Percentiles rank a stretch among this genome's conserved stretches.
Evolutionary conservation across 352 stramenopile species (phyloP).

Genomic region (Pythium rhizo-oryzae): DNA sequence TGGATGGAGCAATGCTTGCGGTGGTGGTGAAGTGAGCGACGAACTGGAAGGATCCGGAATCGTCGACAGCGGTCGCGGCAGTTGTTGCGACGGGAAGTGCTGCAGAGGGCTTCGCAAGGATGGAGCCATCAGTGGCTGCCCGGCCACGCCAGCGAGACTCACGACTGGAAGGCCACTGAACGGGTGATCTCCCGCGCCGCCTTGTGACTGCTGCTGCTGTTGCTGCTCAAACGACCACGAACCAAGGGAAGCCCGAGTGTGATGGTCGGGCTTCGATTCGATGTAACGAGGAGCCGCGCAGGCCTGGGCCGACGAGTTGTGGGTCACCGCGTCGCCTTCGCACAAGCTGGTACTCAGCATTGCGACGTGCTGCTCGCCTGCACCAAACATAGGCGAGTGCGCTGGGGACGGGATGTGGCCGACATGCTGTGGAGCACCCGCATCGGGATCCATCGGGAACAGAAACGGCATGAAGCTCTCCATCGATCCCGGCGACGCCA

Average conservation of each 20-base stretch:
- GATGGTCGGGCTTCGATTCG: conserved; percentile 3
- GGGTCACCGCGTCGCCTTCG: background rate
- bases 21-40: background rate
- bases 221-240: background rate
- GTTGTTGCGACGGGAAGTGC: background rate
- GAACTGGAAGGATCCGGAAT: background rate
- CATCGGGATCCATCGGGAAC: conserved; percentile 29
- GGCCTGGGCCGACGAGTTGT: background rate
- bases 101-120: background rate
- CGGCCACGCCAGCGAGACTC: too few species aligned
- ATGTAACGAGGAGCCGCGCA: background rate
- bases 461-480: conserved; percentile 31
- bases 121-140: background rate
- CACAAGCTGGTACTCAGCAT: background rate
- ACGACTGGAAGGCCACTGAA: background rate
- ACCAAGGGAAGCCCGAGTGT: conserved; percentile 1
- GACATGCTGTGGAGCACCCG: background rate
- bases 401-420: background rate
- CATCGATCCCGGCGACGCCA: conserved; percentile 18
- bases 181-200: background rate
- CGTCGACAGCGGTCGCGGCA: background rate
- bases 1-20: background rate
- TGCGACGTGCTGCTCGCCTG: background rate
- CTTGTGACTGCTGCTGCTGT: background rate
- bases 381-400: background rate